These are phyloP conservation scores for Neoscytalidium dimidiatum DNA, from an alignment of 2,329 filamentous ascomycete genomes.

Conservation along the genomic window DNA sequence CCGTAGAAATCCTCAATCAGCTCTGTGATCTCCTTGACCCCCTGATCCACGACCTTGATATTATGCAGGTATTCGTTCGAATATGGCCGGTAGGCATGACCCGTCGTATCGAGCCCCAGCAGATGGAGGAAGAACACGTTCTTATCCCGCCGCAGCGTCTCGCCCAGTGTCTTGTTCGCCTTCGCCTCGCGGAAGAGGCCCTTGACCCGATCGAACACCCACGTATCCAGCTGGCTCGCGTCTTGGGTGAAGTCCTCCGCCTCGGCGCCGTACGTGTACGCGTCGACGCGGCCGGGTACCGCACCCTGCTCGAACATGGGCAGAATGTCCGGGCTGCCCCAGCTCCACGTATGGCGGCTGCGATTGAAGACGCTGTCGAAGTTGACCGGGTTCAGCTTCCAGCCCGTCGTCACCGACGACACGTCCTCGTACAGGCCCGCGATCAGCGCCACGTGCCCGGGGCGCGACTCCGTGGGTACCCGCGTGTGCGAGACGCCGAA, in stretches of 20 bases:
- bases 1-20: conserved; percentile 84
- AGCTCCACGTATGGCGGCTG: conserved; percentile 96
- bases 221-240: conserved; percentile 78
- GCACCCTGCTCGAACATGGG: conserved; percentile 98
- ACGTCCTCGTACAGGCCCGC: conserved; percentile 97
- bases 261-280: conserved; percentile 80
- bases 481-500: conserved; percentile 97
- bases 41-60: conserved; percentile 89
- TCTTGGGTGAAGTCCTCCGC: conserved; percentile 88
- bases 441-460: conserved; percentile 94
- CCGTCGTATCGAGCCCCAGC: conserved; percentile 86
- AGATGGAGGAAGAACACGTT: conserved; percentile 94
- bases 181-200: conserved; percentile 79
- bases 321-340: conserved; percentile 96
- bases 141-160: conserved; percentile 76
- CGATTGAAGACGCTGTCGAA: conserved; percentile 99
- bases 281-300: conserved; percentile 80
- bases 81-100: conserved; percentile 84
- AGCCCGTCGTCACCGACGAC: conserved; percentile 93
- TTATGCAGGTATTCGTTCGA: conserved; percentile 95
- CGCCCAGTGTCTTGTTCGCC: conserved; percentile 73
- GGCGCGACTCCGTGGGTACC: conserved; percentile 93
- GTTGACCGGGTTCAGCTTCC: conserved; percentile 97
- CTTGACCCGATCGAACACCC: conserved; percentile 96
- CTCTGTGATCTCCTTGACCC: conserved; percentile 79